These are phyloP conservation scores for Aristolochia fimbriata DNA, from an alignment of 164 flowering plant genomes.

Conservation along the genomic window DNA sequence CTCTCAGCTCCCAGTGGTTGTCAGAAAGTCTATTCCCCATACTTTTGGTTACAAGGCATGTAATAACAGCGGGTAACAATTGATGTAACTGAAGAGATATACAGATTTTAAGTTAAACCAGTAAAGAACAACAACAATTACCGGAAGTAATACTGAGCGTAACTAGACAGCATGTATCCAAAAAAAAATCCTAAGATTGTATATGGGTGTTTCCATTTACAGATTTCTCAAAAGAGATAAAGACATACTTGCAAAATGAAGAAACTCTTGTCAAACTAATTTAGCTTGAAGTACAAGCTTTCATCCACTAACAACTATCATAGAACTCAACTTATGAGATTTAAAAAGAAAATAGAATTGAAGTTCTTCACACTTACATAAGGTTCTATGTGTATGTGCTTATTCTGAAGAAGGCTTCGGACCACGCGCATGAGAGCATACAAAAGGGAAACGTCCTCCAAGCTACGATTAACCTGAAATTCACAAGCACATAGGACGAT, in stretches of 20 bases:
- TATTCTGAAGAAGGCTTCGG: slow-evolving; percentile 83
- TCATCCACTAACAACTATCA: too few species aligned
- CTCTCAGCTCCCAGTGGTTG: slow-evolving; percentile 93
- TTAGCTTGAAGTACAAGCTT: too few species aligned
- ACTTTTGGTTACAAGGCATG: slow-evolving; percentile 89
- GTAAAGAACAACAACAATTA: neutral
- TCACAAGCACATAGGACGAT: neutral
- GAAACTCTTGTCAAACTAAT: neutral
- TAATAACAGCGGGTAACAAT: slow-evolving; percentile 87
- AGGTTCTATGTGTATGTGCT: slow-evolving; percentile 88
- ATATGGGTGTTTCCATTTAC: neutral
- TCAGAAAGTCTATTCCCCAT: slow-evolving; percentile 70
- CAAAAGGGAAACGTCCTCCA: slow-evolving; percentile 44
- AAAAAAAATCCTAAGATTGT: too few species aligned
- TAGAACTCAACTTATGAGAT: too few species aligned
- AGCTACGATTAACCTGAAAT: slow-evolving; percentile 66
- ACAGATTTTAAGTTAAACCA: neutral
- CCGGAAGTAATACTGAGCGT: neutral
- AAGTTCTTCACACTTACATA: slow-evolving; percentile 55
- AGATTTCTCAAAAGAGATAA: neutral
- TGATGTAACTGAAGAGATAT: slow-evolving; percentile 64
- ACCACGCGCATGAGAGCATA: slow-evolving; percentile 90
- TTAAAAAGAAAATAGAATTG: too few species aligned
- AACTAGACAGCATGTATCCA: too few species aligned
- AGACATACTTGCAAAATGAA: neutral